These are phyloP conservation scores for Fragaria iinumae DNA, from an alignment of 306 rosid species.

Conservation along the genomic window DNA sequence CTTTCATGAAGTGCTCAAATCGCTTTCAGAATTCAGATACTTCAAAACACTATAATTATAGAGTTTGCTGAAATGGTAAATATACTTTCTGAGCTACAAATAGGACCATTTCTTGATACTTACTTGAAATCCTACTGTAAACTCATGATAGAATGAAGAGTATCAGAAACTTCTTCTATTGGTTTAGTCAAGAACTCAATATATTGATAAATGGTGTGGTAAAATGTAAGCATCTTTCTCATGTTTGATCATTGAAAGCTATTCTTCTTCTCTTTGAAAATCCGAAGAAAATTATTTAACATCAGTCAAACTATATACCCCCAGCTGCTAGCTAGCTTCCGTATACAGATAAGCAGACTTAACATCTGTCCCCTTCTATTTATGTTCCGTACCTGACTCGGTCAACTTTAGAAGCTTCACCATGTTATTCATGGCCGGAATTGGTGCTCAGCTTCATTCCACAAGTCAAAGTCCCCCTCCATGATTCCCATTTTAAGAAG, in stretches of 20 bases:
- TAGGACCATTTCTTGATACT: background rate
- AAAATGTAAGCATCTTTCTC: constrained; percentile 2
- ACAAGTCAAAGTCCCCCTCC: constrained; percentile 4
- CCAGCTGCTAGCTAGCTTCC: background rate
- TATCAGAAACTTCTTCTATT: background rate
- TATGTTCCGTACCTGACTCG: background rate
- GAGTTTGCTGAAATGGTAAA: background rate
- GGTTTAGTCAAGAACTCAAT: background rate
- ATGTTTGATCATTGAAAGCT: background rate
- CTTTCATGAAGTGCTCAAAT: background rate
- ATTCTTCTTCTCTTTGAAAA: background rate
- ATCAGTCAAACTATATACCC: background rate
- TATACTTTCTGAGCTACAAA: background rate
- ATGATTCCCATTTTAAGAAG: background rate
- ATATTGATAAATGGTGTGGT: background rate
- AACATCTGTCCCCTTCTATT: background rate
- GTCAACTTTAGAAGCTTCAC: constrained; percentile 8
- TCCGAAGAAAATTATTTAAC: background rate
- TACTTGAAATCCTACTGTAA: background rate
- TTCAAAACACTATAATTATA: background rate
- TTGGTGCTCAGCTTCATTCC: background rate
- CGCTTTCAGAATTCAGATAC: background rate
- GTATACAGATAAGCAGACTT: background rate
- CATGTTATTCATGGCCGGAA: background rate
- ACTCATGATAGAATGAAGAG: no score